Evolutionary conservation across 2,329 filamentous ascomycete species (phyloP), one percentile per base, ranked within the genome.

Genomic region (Lasiodiplodia theobromae): DNA sequence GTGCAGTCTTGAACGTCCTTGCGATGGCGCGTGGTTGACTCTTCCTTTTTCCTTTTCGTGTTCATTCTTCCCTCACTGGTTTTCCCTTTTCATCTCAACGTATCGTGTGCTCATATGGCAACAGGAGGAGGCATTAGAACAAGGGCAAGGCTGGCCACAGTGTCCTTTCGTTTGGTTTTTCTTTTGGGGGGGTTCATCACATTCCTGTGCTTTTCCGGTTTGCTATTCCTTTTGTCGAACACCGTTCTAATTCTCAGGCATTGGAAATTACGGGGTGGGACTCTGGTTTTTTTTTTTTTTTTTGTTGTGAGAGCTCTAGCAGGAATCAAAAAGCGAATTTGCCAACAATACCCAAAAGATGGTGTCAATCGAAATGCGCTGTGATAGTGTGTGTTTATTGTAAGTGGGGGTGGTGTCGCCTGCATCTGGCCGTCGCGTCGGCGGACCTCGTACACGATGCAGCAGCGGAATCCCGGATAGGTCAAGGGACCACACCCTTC

Each of bases 101-200:
- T 56, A 65, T 65, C 53, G 64, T n/a, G 54, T 38, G 66, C 44
- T 28, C 40, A 53, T 47, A 51, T 62, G 56, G 66, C 44, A 58
- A 31, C 7, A 23, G 54, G 47, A 62, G 54, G 66, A 53, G 56
- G 56, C 66, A 67, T 67, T 67, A 67, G 66, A 67, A 56, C 54
- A 62, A 62, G 56, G 66, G 66, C 54, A 62, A 51, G 66, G 66
- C 66, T 67, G 66, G 66, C 66, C 66, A 67, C 44, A 52, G 47
- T 67, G 66, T 67, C 56, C 66, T 62, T 62, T 53, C 31, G 38
- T 67, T 66, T 37, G 31, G 31, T 14, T 53, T 38, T 63, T 38
- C n/a, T 64, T 53, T 37, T 28, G 44, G 18, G 23, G 18, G 66
- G 54, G 28, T 64, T 44, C 44, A 44, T 51, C 49, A 58, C 57